A percentile compares a stretch with the other conserved stretches of the same genome.
Conservation (phyloP, 306 rosid species). For the Cicer cuneatum region DNA sequence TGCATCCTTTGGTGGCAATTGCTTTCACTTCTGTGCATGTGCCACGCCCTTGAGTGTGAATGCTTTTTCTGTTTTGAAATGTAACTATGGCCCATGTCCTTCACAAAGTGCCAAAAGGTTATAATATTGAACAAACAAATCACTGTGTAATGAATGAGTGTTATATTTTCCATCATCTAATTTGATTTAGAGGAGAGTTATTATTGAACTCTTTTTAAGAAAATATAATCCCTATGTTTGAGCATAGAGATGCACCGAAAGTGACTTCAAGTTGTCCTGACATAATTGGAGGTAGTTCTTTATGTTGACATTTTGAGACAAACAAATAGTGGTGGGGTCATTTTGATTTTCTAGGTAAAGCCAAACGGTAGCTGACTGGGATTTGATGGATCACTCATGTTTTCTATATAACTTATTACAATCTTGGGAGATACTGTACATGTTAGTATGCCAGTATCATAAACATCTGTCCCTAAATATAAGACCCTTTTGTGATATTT, state of each 20-base stretch:
- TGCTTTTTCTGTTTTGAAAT: slow-evolving; percentile 43
- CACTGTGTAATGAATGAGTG: slow-evolving; percentile 33
- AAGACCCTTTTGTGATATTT: no score
- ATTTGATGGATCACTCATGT: slow-evolving; percentile 42
- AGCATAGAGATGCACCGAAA: slow-evolving; percentile 47
- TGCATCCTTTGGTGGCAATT: slow-evolving; percentile 42
- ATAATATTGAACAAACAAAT: slow-evolving; percentile 42
- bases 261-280: slow-evolving; percentile 46
- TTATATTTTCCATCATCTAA: slow-evolving; percentile 42
- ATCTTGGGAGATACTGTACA: neutral
- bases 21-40: slow-evolving; percentile 48
- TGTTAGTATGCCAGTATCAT: no score
- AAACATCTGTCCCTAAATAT: no score
- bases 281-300: slow-evolving; percentile 36
- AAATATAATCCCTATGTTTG: slow-evolving; percentile 40
- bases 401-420: slow-evolving; percentile 32
- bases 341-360: slow-evolving; percentile 43
- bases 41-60: slow-evolving; percentile 39
- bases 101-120: slow-evolving; percentile 40
- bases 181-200: slow-evolving; percentile 32
- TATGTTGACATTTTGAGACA: slow-evolving; percentile 46
- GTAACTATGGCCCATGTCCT: slow-evolving; percentile 37
- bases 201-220: slow-evolving; percentile 29
- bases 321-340: slow-evolving; percentile 52
- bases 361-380: slow-evolving; percentile 49